Evolutionary conservation across 2,329 filamentous ascomycete genomes (phyloP), one percentile per base, ranked within the genome.

Genomic region (Amesomyces nigricolor): DNA sequence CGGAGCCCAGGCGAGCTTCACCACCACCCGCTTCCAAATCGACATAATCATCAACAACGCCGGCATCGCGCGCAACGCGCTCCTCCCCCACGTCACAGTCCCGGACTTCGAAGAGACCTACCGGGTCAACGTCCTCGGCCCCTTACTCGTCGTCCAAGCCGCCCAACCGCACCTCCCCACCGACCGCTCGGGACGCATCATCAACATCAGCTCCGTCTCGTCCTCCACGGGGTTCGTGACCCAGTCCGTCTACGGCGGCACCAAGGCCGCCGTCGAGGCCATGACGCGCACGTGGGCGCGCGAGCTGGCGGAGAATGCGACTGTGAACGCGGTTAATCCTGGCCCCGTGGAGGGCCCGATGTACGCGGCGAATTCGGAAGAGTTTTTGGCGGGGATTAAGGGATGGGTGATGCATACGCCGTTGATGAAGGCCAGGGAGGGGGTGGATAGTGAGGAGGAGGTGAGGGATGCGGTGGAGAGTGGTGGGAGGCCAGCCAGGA

Each of bases 21-120:
- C 78, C 17, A 54, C 77, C 8, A 67, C 77, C 55, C 74, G 75
- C 53, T 81, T 90, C 67, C 82, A 86, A 65, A 79, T 95, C 65
- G 89, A 95, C 72, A 89, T 95, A 58, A 75, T 95, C 51, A 75
- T 95, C 75, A 95, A 95, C 79, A 95, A 95, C 70, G 90, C 91
- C 30, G 91, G 89, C 52, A 74, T 85, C 6, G 75, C 81, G 32
- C 73, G 80, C 39, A 92, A 94, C 72, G 80, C 85, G 63, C 68
- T 74, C 26, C 72, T 88, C 22, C 78, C 81, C 49, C 80, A 87
- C 29, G 80, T 89, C 59, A 80, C 78, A 4, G 67, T 77, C 5
- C 76, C 77, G 11, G 80, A 91, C 65, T 95, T 91, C 72, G 78
- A 83, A 43, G 74, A 78, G 63, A 83, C 87, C 54, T 95, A 89